Base-by-base conservation (phyloP, 2,329 filamentous ascomycete genomes). In the Didymella exigua region DNA sequence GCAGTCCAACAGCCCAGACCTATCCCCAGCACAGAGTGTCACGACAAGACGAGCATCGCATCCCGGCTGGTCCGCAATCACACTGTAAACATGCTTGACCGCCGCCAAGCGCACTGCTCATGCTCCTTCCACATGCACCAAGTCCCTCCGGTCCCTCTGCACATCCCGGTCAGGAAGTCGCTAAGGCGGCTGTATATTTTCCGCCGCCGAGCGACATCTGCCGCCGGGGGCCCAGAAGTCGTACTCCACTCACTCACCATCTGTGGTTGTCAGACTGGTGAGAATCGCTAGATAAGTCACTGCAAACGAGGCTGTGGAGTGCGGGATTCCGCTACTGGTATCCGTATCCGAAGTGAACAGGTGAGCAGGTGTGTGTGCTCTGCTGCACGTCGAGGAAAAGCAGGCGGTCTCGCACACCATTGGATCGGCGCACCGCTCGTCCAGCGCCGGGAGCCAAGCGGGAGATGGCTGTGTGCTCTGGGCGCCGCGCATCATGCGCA, bases 391-490 rank as follows among this genome's bases (percentile, higher is more conserved):
- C 14, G 27, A 37, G 52, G 41, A 26, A 46, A 45, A 41, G 34
- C 34, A 50, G 52, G 52, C 46, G 46, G 52, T 46, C 52, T 50
- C 46, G 46, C 41, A 36, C 26, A 29, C 41, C 13, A 55, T 55
- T 50, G 52, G 46, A 38, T 38, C 31, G 38, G 45, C 40, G 19
- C 40, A 40, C 40, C 24, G 38, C 40, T 16, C 21, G 18, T 41
- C 45, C 41, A 41, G 27, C 45, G 14, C 13, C 14, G 40, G 23
- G 16, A 42, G 51, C 45, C 51, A 49, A 49, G 45, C 18, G 40
- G 21, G 26, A 46, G 19, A 45, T 49, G 51, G 45, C 51, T 54
- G 40, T 54, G 40, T 54, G 51, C 45, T 45, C 51, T 54, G 38
- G 45, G 27, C 51, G 34, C 33, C 45, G 51, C n/a, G n/a, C n/a